These are phyloP conservation scores for Exophiala mesophila DNA, from an alignment of 2,329 filamentous ascomycete genomes.

Conservation along the genomic window DNA sequence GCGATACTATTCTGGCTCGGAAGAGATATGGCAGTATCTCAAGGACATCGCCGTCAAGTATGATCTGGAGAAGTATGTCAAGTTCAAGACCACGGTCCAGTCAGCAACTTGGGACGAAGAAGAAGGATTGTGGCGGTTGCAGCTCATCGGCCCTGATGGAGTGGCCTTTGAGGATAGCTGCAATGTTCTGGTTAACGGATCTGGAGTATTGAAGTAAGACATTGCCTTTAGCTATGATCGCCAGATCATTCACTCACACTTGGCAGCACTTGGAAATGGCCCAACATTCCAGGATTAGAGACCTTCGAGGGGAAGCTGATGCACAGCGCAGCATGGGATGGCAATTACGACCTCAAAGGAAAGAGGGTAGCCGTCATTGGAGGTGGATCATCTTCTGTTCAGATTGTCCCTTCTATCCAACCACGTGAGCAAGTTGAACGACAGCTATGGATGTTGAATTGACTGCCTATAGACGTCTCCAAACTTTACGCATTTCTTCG, in stretches of 20 bases:
- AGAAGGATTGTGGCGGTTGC: slow-evolving; percentile 11
- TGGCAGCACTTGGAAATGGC: slow-evolving; percentile 51
- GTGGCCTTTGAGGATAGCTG: slow-evolving; percentile 15
- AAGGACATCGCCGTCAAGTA: slow-evolving; percentile 27
- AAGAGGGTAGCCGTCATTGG: slow-evolving; percentile 52
- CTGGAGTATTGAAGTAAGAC: slow-evolving; percentile 35
- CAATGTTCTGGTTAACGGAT: slow-evolving; percentile 36
- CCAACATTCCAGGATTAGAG: slow-evolving; percentile 48
- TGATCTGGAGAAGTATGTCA: slow-evolving; percentile 26
- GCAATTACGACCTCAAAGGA: slow-evolving; percentile 43
- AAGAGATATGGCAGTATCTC: slow-evolving; percentile 30
- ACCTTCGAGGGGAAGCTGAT: slow-evolving; percentile 52
- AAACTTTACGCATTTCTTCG: slow-evolving; percentile 28
- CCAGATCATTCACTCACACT: too few relatives aligned
- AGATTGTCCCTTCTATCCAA: slow-evolving; percentile 49
- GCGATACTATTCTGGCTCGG: slow-evolving; percentile 25
- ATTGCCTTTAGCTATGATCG: slow-evolving; percentile 43
- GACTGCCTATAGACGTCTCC: slow-evolving; percentile 14
- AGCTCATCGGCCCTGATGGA: slow-evolving; percentile 11
- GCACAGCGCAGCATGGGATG: slow-evolving; percentile 55
- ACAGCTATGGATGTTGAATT: too few relatives aligned
- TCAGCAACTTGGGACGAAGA: slow-evolving; percentile 25
- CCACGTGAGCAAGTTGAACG: slow-evolving; percentile 19
- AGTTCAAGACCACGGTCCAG: slow-evolving; percentile 23
- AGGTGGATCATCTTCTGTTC: slow-evolving; percentile 52